Evolutionary conservation across 2,329 filamentous ascomycete genomes (phyloP).

Genomic region (Shiraia bambusicola): DNA sequence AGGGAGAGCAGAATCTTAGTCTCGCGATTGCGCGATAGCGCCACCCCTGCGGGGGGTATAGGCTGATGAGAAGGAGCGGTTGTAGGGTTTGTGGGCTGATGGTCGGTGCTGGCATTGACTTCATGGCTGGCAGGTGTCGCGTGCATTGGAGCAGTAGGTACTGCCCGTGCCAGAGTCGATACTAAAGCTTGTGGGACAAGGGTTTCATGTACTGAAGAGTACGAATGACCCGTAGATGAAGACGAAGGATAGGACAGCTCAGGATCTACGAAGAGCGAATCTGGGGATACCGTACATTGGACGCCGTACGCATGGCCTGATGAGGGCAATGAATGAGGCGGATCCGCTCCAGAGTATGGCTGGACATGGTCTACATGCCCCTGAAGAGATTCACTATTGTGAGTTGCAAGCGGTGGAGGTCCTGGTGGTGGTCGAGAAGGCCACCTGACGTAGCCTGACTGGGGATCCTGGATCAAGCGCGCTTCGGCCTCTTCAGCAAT

Average conservation of each 20-base stretch:
- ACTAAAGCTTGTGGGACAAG: too few relatives aligned
- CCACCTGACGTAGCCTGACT: conserved; percentile 26
- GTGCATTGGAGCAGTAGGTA: neutral
- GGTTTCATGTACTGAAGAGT: too few relatives aligned
- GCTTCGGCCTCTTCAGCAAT: conserved; percentile 32
- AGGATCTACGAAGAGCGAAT: too few relatives aligned
- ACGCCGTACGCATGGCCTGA: neutral
- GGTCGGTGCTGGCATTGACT: neutral
- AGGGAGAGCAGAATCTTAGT: conserved; percentile 37
- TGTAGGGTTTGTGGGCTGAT: neutral
- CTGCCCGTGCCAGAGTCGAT: neutral
- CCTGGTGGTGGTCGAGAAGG: conserved; percentile 17
- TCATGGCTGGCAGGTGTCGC: neutral
- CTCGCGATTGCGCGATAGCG: conserved; percentile 23
- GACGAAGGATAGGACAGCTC: too few relatives aligned
- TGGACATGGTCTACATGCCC: neutral
- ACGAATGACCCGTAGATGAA: too few relatives aligned
- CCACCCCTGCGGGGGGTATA: conserved; percentile 3
- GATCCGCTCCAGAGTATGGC: neutral
- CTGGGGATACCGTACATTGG: too few relatives aligned
- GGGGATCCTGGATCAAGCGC: conserved; percentile 17
- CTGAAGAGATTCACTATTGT: conserved; percentile 5
- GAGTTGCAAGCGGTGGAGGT: conserved; percentile 1
- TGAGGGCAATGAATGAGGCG: conserved; percentile 3
- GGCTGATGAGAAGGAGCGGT: conserved; percentile 5